phyloP scores from a whole-genome alignment of 345 rosid genomes.

The Orychophragmus violaceus region DNA sequence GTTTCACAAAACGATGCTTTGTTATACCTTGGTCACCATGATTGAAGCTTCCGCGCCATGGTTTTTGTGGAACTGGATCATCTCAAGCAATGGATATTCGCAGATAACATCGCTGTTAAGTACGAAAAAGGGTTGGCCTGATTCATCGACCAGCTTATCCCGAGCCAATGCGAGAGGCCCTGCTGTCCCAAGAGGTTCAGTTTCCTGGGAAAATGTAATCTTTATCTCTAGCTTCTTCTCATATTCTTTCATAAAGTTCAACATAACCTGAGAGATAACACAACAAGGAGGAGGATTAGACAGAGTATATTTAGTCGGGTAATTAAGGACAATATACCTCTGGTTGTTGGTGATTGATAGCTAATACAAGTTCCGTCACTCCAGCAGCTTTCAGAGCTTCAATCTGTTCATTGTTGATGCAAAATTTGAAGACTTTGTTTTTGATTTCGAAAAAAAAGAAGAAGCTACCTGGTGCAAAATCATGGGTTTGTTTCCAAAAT shows the following conservation, averaged over 20 bases:
- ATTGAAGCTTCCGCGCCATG: slow-evolving; percentile 3
- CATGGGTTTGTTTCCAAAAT: slow-evolving; percentile 23
- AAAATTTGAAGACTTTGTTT: too few species aligned
- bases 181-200: slow-evolving; percentile 91
- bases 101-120: slow-evolving; percentile 35
- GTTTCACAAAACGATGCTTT: too few species aligned
- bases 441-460: too few species aligned
- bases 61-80: background rate
- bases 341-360: slow-evolving; percentile 82
- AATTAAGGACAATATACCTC: too few species aligned
- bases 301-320: too few species aligned
- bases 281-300: too few species aligned
- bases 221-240: slow-evolving; percentile 77
- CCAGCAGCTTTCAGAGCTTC: slow-evolving; percentile 88
- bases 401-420: background rate
- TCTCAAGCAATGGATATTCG: slow-evolving; percentile 58
- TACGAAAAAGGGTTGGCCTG: slow-evolving; percentile 76
- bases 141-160: slow-evolving; percentile 56
- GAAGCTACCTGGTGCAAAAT: slow-evolving; percentile 40
- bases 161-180: slow-evolving; percentile 93
- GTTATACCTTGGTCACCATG: slow-evolving; percentile 67
- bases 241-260: slow-evolving; percentile 75
- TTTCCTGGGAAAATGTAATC: slow-evolving; percentile 90
- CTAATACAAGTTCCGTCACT: slow-evolving; percentile 85
- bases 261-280: slow-evolving; percentile 35